Evolutionary conservation across 805 yeast genomes (phyloP), one percentile per base, ranked within the genome.

Genomic region (Blastobotrys mokoenaii): DNA sequence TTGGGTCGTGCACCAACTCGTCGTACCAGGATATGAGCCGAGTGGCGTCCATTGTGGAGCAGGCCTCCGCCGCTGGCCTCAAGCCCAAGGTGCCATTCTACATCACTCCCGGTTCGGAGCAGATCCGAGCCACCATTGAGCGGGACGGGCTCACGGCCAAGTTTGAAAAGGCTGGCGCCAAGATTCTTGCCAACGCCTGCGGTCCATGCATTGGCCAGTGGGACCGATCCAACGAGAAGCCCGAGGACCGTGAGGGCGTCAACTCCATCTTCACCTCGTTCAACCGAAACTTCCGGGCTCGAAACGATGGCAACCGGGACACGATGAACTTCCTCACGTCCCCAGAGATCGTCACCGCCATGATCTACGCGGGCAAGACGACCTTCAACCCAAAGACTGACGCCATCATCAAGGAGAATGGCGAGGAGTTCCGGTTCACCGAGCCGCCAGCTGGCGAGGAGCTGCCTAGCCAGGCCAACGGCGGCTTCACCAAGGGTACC

Each of bases 171-270:
- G 84, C 83, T 60, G 97, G 97, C 58, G 97, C 95, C 66, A 76
- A 82, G 50, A 97, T 90, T 45, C 74, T 90, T 64, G 97, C 97
- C 51, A 90, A 90, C 65, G 97, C 97, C 48, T 90, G 97, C 76
- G 97, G 97, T 63, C 97, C 97, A 64, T 89, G 97, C 78, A 89
- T 89, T 64, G 97, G 97, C 63, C 97, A 90, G 76, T 90, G 97
- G 97, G 96, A 89, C 68, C 84, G 97, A 71, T 84, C 85, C 66
- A 79, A 86, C 67, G 80, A 85, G 74, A 87, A 85, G 76, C 93
- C 88, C 66, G 95, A 85, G 69, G 84, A 86, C 16, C n/a, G n/a
- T n/a, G n/a, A n/a, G n/a, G n/a, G n/a, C n/a, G n/a, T n/a, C 72
- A 90, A 90, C 78, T 89, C 97, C 60, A 90, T 90, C 69, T 90